Evolutionary conservation across 345 rosid species (phyloP).

Genomic region (Ceriops tagal): DNA sequence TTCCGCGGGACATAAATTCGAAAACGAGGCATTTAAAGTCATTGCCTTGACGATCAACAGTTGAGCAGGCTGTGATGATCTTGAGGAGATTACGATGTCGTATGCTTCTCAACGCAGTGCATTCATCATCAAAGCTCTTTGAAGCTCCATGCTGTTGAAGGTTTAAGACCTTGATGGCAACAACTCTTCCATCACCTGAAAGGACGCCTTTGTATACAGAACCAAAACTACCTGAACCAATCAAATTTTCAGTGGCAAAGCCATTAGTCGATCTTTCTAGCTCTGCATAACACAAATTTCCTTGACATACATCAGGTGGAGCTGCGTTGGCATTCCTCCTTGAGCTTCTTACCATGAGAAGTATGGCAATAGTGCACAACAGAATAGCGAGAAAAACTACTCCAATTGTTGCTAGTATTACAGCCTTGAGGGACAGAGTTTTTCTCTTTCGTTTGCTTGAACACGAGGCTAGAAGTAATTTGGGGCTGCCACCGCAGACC

Average conservation of each 20-base stretch:
- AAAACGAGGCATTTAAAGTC: conserved; percentile 25
- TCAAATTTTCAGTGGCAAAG: conserved; percentile 7
- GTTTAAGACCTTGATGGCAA: conserved; percentile 24
- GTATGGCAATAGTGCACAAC: background rate
- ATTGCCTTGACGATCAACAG: conserved; percentile 3
- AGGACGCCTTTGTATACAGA: conserved; percentile 25
- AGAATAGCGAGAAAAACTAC: background rate
- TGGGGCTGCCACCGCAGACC: conserved; percentile 15
- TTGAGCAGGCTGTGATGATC: background rate
- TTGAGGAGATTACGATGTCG: conserved; percentile 1
- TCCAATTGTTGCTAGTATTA: background rate
- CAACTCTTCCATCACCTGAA: background rate
- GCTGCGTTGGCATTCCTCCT: conserved; percentile 2
- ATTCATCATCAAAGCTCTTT: conserved; percentile 25
- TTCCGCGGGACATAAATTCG: conserved; percentile 18
- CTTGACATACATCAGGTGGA: background rate
- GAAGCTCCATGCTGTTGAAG: conserved; percentile 17
- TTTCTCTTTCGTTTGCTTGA: background rate
- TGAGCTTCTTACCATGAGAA: background rate
- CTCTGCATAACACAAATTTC: conserved; percentile 9
- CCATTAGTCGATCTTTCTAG: conserved; percentile 15
- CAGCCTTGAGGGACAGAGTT: background rate
- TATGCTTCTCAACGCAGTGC: background rate
- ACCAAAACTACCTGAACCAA: conserved; percentile 29
- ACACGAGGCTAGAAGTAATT: conserved; percentile 11